Base-by-base conservation (phyloP, 140 eudicot species). In the Ambrosia hybrid region DNA sequence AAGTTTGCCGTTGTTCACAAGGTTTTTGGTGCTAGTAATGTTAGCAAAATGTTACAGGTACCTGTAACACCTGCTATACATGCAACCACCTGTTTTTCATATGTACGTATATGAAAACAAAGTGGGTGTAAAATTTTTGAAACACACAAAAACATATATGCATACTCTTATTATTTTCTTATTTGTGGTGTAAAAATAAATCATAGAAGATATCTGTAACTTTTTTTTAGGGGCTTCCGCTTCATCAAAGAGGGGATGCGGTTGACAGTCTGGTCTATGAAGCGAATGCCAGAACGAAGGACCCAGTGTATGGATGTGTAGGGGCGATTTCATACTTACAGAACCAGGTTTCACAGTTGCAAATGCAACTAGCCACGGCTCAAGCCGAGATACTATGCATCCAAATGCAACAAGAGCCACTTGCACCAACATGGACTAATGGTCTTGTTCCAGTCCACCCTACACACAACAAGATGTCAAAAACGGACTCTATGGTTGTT, bases 31-130 rank as follows among this genome's bases (percentile, higher is more conserved):
- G 97, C 97, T 51, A 87, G 95, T 87, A 91, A 91, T 67, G 80
- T 91, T 63, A 84, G 91, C 97, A 91, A 91, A 76, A 91, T 91
- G 95, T 68, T 91, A 68, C 97, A 91, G 95, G 97, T 91, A 60
- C 48, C 11, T 12, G 34, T 46, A 46, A 46, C 51, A 9, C 7
- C 11, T 46, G 11, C 51, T 38, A 38, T 38, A 38, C 0, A 0
- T 38, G 5, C 43, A 38, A 38, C 5, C 43, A 38, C 43, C 43
- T 1, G 6, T n/a, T 38, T 38, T 38, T 38, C 43, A 38, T 38
- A 38, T 38, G 5, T 38, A 38, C 4, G n/a, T n/a, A 38, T 38
- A 6, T 38, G 43, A 38, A 38, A 38, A 38, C 43, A 38, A 38
- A 38, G 4, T 3, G 43, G 43, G 43, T 38, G 43, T 38, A 38